These are phyloP conservation scores for Leccinellum albellum DNA, from an alignment of 768 basidiomycete genomes.

Conservation along the genomic window DNA sequence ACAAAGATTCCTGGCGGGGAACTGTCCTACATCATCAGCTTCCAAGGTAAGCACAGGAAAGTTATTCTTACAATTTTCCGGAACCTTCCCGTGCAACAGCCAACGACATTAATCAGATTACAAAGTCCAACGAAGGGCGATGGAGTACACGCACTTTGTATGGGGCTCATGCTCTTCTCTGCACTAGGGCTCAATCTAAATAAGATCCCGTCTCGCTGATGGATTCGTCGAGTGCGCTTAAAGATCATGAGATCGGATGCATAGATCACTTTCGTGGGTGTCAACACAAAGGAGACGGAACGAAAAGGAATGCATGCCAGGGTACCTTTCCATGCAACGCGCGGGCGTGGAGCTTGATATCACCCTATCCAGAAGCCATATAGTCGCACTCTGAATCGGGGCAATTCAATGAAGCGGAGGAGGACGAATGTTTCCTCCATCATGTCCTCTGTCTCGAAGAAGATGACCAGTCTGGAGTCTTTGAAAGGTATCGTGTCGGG, in stretches of 20 bases:
- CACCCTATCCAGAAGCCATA: conserved; percentile 83
- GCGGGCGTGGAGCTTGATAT: conserved; percentile 81
- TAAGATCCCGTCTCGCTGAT: too few relatives aligned
- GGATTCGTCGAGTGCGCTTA: too few relatives aligned
- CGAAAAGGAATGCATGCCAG: conserved; percentile 50
- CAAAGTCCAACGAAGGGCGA: too few relatives aligned
- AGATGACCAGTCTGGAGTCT: conserved; percentile 70
- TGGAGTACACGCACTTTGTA: too few relatives aligned
- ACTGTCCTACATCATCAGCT: too few relatives aligned
- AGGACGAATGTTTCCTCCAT: conserved; percentile 93
- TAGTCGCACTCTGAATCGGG: conserved; percentile 81
- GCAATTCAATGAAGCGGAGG: conserved; percentile 93
- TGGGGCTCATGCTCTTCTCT: too few relatives aligned
- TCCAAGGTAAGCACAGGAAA: too few relatives aligned
- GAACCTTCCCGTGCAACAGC: too few relatives aligned
- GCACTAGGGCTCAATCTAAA: too few relatives aligned
- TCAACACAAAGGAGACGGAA: background rate
- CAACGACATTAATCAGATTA: too few relatives aligned
- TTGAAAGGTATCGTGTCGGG: conserved; percentile 57
- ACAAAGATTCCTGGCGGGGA: too few relatives aligned
- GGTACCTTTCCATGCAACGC: conserved; percentile 71
- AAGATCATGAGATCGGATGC: conserved; percentile 72
- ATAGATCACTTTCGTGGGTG: conserved; percentile 60
- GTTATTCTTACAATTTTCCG: too few relatives aligned
- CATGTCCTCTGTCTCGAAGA: conserved; percentile 88